Base-by-base conservation (phyloP, 1,284 basidiomycete species). In the Ustilago sp. region DNA sequence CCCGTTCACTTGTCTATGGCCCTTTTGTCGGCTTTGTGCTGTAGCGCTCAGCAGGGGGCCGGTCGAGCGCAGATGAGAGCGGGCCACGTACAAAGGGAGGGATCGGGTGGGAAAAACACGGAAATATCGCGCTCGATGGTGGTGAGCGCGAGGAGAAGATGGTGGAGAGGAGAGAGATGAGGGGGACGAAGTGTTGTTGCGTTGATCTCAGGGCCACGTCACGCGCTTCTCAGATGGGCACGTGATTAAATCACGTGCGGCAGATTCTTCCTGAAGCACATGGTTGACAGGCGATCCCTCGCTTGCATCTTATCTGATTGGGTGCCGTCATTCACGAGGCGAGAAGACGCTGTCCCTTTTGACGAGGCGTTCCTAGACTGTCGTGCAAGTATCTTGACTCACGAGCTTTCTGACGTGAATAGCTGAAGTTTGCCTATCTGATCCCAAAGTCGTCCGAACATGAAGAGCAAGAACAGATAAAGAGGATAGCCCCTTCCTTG, bases 291-390 rank as follows among this genome's bases (percentile, higher is more conserved):
- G 23, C 17, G 39, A 43, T 35, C 28, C 41, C 23, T 61, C 58
- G 58, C 45, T 32, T 67, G 47, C 54, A 68, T 68, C 60, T 63
- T 59, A 68, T 68, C 60, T 63, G 60, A 59, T 68, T 63, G 60
- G 50, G 8, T 41, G n/a, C 13, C 23, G 8, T 28, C 28, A 19
- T 17, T 28, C 28, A 19, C n/a, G 6, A 6, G 15, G 48, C 23
- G 31, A 2, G 15, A 31, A 12, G 8, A 8, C 48, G 19, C 8
- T 19, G n/a, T 19, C 7, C 7, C 7, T 6, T 45, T 45, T 15
- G 23, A 28, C 23, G 23, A 28, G 23, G 23, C 19, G 43, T 45
- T 45, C 43, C 43, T 8, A 19, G 17, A 45, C 6, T 1, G 6
- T 15, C 15, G 7, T 19, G n/a, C 11, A 7, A 19, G 43, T 45